Conservation (phyloP, 495 filamentous ascomycete species). For the Podospora sp. region DNA sequence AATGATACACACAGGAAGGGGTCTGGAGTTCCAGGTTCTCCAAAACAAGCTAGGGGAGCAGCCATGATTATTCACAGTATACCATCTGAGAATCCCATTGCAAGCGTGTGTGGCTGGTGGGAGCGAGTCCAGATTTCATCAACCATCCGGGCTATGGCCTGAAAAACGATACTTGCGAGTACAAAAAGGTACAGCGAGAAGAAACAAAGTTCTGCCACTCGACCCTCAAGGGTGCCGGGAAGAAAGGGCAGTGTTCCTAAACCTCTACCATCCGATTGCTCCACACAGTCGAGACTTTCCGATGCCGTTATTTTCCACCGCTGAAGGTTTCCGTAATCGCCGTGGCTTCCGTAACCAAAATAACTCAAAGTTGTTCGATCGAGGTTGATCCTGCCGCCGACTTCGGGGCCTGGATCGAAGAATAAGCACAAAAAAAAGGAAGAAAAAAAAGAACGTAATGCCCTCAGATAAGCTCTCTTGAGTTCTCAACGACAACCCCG, state of each 20-base stretch:
- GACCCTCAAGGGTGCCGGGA: neutral
- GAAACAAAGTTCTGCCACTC: neutral
- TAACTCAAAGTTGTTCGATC: neutral
- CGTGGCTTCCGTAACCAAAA: neutral
- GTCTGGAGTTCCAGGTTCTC: constrained; percentile 10
- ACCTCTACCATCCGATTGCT: neutral
- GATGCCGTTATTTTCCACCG: neutral
- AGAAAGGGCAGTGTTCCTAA: neutral
- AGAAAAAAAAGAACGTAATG: constrained; percentile 6
- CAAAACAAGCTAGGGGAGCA: constrained; percentile 16
- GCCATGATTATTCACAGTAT: constrained; percentile 15
- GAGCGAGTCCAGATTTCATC: neutral
- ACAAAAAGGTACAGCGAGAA: neutral
- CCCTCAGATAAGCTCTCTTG: constrained; percentile 67
- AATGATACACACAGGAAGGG: constrained; percentile 10
- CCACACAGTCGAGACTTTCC: neutral
- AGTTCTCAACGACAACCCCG: constrained; percentile 59
- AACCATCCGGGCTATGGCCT: neutral
- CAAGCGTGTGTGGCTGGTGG: neutral
- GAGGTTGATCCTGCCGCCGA: neutral
- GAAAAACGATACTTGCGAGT: neutral
- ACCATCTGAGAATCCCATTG: neutral
- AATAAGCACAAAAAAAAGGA: neutral
- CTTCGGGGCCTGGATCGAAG: neutral
- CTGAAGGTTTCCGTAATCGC: neutral